Conservation (phyloP, 2,329 filamentous ascomycete species). For the Arachnopeziza araneosa region DNA sequence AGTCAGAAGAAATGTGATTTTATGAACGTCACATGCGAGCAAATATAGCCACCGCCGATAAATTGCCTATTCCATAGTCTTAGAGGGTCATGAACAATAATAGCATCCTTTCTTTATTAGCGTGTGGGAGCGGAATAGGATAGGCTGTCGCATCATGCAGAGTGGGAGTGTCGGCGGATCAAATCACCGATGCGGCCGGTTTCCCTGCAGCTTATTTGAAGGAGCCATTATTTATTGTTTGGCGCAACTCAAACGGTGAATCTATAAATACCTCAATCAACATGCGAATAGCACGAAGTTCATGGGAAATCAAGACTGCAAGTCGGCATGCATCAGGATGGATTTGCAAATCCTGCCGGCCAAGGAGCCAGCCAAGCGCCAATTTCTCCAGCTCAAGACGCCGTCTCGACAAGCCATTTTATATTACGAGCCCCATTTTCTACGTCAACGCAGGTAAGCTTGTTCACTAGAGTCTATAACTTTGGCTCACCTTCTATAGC, state of each 20-base stretch:
- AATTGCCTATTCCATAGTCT: not conserved
- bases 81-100: not conserved
- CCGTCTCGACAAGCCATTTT: constrained; percentile 69
- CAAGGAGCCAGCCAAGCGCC: constrained; percentile 1
- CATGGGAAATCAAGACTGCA: constrained; percentile 8
- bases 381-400: constrained; percentile 17
- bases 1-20: too few species aligned
- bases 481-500: constrained; percentile 42
- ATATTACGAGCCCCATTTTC: constrained; percentile 95
- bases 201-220: not conserved
- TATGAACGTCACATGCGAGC: too few species aligned
- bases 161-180: not conserved
- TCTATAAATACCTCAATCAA: not conserved
- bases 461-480: not conserved
- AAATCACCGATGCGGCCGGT: not conserved
- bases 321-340: constrained; percentile 12
- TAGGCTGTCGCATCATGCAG: too few species aligned
- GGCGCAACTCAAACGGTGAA: not conserved
- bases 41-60: not conserved
- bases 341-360: constrained; percentile 23
- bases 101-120: too few species aligned
- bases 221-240: too few species aligned
- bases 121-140: too few species aligned
- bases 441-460: constrained; percentile 86
- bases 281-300: constrained; percentile 15